Evolutionary conservation across 2,329 filamentous ascomycete species (phyloP).

Genomic region (Fusarium aywerte): DNA sequence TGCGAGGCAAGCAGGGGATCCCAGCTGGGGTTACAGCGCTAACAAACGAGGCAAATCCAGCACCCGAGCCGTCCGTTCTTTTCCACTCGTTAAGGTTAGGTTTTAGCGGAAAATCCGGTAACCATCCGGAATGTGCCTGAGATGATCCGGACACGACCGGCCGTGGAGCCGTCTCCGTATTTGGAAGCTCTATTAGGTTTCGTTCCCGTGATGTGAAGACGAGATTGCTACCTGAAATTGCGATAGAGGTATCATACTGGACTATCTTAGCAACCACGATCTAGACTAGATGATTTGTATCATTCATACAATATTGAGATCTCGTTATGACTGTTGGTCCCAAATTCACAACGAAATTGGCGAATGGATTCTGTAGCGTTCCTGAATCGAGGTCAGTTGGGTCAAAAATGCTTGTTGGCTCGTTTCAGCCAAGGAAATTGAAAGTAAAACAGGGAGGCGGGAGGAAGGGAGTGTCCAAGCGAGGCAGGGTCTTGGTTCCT

Average conservation of each 20-base stretch:
- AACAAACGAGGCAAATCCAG: conserved; percentile 8
- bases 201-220: too few relatives aligned
- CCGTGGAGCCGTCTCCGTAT: neutral
- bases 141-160: neutral
- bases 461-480: neutral
- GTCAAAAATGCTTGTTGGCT: neutral
- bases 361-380: neutral
- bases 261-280: too few relatives aligned
- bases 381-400: neutral
- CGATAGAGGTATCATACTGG: too few relatives aligned
- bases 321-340: neutral
- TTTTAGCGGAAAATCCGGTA: neutral
- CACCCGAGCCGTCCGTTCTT: neutral
- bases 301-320: neutral
- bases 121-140: neutral
- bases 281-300: neutral
- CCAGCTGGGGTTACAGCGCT: neutral
- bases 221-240: too few relatives aligned
- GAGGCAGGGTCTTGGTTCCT: neutral
- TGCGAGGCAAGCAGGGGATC: neutral
- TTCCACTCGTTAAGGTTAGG: neutral
- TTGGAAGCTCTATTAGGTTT: neutral
- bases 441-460: neutral
- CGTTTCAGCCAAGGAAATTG: conserved; percentile 18
- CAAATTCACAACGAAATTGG: neutral